phyloP scores from a whole-genome alignment of 257 asterid species.

The Galeopsis tetrahit region DNA sequence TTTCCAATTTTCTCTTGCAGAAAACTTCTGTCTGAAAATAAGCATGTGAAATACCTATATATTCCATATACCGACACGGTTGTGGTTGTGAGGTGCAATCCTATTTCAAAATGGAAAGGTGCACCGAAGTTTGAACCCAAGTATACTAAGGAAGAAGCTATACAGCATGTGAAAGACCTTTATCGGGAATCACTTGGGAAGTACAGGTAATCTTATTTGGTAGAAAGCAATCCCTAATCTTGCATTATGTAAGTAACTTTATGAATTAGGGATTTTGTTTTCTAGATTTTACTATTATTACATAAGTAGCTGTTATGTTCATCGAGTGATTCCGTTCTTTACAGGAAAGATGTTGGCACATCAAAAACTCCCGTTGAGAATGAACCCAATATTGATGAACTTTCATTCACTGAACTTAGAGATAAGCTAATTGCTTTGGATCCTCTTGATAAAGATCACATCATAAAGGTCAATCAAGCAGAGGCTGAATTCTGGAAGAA shows the following conservation, averaged over 20 bases:
- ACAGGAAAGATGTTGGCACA: constrained; percentile 52
- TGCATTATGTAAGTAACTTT: neutral
- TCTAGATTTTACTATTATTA: neutral
- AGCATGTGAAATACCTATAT: constrained; percentile 88
- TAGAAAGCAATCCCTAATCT: neutral
- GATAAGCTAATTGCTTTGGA: constrained; percentile 85
- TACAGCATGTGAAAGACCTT: constrained; percentile 71
- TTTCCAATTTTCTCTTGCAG: constrained; percentile 52
- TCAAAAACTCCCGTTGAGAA: constrained; percentile 43
- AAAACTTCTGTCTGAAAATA: constrained; percentile 83
- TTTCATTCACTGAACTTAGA: constrained; percentile 89
- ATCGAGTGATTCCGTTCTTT: constrained; percentile 26
- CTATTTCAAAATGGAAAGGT: constrained; percentile 73
- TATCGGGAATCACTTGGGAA: constrained; percentile 61
- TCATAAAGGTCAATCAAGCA: constrained; percentile 74
- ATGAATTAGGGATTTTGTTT: neutral
- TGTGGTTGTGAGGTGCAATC: constrained; percentile 92
- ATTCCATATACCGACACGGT: constrained; percentile 93
- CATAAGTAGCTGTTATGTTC: constrained; percentile 7
- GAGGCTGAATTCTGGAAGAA: constrained; percentile 98
- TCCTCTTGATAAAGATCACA: constrained; percentile 84
- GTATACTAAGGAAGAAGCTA: constrained; percentile 79
- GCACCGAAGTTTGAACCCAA: constrained; percentile 74
- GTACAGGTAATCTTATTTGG: constrained; percentile 57
- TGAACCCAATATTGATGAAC: constrained; percentile 60